These are phyloP conservation scores for Rhynchosporium agropyri DNA, from an alignment of 2,329 filamentous ascomycete species.

Conservation along the genomic window DNA sequence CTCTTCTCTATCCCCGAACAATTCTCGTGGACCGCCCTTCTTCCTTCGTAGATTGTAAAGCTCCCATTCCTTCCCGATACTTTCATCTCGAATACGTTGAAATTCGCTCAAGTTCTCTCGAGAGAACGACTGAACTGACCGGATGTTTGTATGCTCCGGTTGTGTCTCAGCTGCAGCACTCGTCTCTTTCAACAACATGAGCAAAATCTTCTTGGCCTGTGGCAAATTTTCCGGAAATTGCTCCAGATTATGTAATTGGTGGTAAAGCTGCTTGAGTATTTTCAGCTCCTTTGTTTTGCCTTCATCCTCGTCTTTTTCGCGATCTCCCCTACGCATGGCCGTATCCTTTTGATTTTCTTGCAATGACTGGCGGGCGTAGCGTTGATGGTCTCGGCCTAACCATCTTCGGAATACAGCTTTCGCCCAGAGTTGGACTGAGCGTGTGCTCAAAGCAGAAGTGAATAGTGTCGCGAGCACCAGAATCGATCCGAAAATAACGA, in stretches of 20 bases:
- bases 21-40: constrained; percentile 43
- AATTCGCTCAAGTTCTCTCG: constrained; percentile 40
- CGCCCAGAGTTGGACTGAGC: too few species aligned
- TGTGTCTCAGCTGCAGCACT: constrained; percentile 33
- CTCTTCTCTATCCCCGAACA: constrained; percentile 43
- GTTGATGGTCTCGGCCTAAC: too few species aligned
- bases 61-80: constrained; percentile 44
- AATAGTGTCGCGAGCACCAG: too few species aligned
- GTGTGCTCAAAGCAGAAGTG: too few species aligned
- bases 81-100: constrained; percentile 40
- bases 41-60: constrained; percentile 36
- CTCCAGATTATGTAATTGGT: constrained; percentile 48
- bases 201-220: constrained; percentile 42
- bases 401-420: too few species aligned
- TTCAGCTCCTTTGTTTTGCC: constrained; percentile 31
- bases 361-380: too few species aligned
- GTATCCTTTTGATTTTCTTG: constrained; percentile 16
- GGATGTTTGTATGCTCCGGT: constrained; percentile 38
- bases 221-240: constrained; percentile 43
- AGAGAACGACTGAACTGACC: constrained; percentile 42
- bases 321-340: constrained; percentile 17
- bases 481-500: too few species aligned
- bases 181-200: constrained; percentile 44
- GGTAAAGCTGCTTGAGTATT: constrained; percentile 44
- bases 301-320: constrained; percentile 17